Conservation (phyloP, 768 basidiomycete species). For the Lactarius sp. region DNA sequence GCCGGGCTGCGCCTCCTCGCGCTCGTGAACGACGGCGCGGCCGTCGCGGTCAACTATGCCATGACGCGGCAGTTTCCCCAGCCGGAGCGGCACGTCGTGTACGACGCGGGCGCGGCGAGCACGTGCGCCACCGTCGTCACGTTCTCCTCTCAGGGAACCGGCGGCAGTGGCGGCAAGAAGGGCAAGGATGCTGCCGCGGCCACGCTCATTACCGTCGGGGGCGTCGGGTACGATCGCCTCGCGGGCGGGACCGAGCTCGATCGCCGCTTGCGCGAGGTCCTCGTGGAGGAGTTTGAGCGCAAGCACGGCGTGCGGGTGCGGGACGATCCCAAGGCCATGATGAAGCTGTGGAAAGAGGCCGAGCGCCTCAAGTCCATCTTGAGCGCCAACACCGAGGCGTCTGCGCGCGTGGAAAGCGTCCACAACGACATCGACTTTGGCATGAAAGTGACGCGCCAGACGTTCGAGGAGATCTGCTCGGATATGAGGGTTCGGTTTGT, state of each 20-base stretch:
- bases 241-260: conserved; percentile 85
- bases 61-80: conserved; percentile 87
- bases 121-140: conserved; percentile 73
- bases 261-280: conserved; percentile 71
- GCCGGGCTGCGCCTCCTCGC: conserved; percentile 80
- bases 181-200: conserved; percentile 37
- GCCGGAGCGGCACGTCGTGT: conserved; percentile 85
- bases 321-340: conserved; percentile 78
- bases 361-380: conserved; percentile 85
- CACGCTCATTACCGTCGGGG: conserved; percentile 73
- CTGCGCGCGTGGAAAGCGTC: conserved; percentile 77
- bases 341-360: conserved; percentile 93
- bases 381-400: conserved; percentile 85
- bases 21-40: conserved; percentile 88
- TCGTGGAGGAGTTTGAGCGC: conserved; percentile 67
- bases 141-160: conserved; percentile 43
- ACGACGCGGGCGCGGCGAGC: conserved; percentile 87
- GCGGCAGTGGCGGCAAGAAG: conserved; percentile 30
- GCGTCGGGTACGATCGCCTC: conserved; percentile 73
- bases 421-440: conserved; percentile 90
- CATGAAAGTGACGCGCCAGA: conserved; percentile 64
- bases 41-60: conserved; percentile 96
- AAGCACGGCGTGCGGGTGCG: conserved; percentile 66
- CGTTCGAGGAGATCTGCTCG: conserved; percentile 71
- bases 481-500: conserved; percentile 62